These are phyloP conservation scores for Jaenimonas drosophilae DNA, from an alignment of 208 protist genomes.

Conservation along the genomic window DNA sequence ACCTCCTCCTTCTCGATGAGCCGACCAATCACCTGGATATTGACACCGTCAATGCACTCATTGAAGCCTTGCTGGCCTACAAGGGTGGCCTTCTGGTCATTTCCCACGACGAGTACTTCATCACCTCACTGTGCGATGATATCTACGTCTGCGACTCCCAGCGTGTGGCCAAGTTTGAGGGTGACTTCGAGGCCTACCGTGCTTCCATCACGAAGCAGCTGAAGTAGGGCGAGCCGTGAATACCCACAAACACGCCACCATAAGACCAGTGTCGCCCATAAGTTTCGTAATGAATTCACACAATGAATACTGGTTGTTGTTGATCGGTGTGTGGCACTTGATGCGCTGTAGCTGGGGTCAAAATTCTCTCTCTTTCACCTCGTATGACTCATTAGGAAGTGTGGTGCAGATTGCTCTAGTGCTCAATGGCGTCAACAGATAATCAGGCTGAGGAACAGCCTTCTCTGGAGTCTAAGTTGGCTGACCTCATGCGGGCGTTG, in stretches of 20 bases:
- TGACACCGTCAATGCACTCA: conserved; percentile 91
- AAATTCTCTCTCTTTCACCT: too few relatives aligned
- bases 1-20: conserved; percentile 96
- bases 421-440: too few relatives aligned
- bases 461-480: conserved; percentile 11
- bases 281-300: too few relatives aligned
- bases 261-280: too few relatives aligned
- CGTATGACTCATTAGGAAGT: too few relatives aligned
- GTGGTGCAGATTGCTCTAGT: too few relatives aligned
- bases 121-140: conserved; percentile 87
- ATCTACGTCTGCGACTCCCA: conserved; percentile 82
- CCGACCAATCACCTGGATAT: conserved; percentile 95
- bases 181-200: conserved; percentile 86
- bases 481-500: conserved; percentile 14
- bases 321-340: too few relatives aligned
- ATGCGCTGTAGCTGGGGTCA: too few relatives aligned
- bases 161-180: conserved; percentile 69
- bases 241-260: too few relatives aligned
- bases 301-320: too few relatives aligned
- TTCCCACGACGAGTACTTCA: conserved; percentile 92
- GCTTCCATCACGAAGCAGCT: conserved; percentile 65
- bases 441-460: too few relatives aligned
- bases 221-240: conserved; percentile 17
- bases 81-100: conserved; percentile 89
- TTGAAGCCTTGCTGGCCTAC: conserved; percentile 83